Percentiles rank a stretch among this genome's conserved stretches.
Evolutionary conservation across 2,329 filamentous ascomycete genomes (phyloP).

Genomic region (Ophiocordyceps camponoti-rufipedis): DNA sequence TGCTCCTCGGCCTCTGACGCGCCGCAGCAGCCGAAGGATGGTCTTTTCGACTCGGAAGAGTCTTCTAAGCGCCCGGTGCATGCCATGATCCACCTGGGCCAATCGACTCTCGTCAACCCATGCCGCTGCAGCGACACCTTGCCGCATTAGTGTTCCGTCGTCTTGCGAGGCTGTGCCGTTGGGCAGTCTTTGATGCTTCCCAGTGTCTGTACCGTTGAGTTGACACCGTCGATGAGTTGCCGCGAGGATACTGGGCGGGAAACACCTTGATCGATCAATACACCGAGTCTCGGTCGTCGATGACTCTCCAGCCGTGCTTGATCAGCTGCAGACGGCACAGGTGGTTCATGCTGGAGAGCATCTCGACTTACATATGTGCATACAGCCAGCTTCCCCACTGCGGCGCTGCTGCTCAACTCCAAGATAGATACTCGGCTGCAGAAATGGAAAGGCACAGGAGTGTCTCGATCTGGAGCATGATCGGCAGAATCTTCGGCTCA

Average conservation of each 20-base stretch:
- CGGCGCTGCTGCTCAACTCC: too few species aligned
- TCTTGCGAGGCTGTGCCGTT: background rate
- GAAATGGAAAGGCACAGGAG: background rate
- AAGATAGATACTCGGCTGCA: background rate
- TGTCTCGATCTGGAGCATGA: background rate
- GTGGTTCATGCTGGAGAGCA: too few species aligned
- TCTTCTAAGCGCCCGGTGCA: background rate
- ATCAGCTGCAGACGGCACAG: too few species aligned
- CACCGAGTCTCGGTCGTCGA: too few species aligned
- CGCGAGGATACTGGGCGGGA: too few species aligned
- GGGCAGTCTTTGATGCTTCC: background rate
- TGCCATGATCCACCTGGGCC: background rate
- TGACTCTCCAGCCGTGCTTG: too few species aligned
- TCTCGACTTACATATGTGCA: too few species aligned
- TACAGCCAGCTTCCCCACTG: too few species aligned
- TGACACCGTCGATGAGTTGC: too few species aligned
- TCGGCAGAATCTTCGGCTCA: background rate
- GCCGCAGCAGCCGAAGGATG: background rate
- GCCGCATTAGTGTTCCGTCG: background rate
- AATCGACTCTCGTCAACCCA: background rate
- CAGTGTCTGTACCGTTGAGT: background rate
- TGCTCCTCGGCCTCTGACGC: too few species aligned
- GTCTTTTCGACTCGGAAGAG: background rate
- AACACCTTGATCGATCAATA: too few species aligned
- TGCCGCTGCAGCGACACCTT: background rate